These are phyloP conservation scores for Serendipita indica DNA, from an alignment of 768 basidiomycete species.

Conservation along the genomic window DNA sequence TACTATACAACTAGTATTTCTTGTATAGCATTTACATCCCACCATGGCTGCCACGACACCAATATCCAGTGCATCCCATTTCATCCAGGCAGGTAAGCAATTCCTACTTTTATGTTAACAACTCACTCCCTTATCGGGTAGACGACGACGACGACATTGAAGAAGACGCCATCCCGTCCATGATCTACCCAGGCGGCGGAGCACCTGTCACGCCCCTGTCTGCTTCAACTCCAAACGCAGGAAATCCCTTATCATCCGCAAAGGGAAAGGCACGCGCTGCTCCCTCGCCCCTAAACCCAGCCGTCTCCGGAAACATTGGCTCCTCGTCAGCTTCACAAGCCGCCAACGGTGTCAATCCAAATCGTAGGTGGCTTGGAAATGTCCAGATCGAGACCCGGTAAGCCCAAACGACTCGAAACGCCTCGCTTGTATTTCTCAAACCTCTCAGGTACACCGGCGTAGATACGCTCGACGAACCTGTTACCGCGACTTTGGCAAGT, in stretches of 20 bases:
- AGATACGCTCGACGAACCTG: constrained; percentile 87
- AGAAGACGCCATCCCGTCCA: constrained; percentile 68
- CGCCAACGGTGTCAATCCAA: constrained; percentile 21
- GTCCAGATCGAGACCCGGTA: constrained; percentile 81
- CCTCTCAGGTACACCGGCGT: constrained; percentile 47
- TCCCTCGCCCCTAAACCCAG: constrained; percentile 34
- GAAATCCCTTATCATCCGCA: constrained; percentile 28
- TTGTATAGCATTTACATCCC: not conserved
- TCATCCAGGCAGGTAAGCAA: constrained; percentile 57
- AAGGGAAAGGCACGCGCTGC: constrained; percentile 62
- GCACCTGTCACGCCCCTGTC: constrained; percentile 5
- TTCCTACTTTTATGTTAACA: constrained; percentile 11
- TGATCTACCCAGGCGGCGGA: constrained; percentile 45
- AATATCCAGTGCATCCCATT: constrained; percentile 50
- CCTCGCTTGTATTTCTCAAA: not conserved
- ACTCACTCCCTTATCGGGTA: constrained; percentile 12
- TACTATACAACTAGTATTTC: not conserved
- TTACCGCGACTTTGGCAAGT: constrained; percentile 75
- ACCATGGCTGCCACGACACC: constrained; percentile 26
- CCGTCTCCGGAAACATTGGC: constrained; percentile 20
- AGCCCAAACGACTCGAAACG: constrained; percentile 15
- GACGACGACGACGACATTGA: constrained; percentile 76
- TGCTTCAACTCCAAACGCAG: constrained; percentile 17
- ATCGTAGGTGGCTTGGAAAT: constrained; percentile 64
- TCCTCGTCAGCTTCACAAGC: constrained; percentile 11